A percentile compares a stretch with the other conserved stretches of the same genome.
Evolutionary conservation across 257 asterid species (phyloP).

Genomic region (Lycium ferocissimum): DNA sequence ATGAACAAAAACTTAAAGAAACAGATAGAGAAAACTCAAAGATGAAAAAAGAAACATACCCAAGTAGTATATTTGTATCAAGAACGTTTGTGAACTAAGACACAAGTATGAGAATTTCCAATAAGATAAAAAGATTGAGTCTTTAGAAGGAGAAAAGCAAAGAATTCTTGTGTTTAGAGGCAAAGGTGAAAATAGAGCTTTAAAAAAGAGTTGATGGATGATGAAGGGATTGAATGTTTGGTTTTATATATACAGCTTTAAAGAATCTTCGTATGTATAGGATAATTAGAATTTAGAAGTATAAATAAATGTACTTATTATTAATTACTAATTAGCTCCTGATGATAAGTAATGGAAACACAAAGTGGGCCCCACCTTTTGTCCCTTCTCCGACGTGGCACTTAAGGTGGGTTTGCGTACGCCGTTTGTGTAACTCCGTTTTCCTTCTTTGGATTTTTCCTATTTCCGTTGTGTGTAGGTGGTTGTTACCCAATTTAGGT

Average conservation of each 20-base stretch:
- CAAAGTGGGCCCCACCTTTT: not conserved
- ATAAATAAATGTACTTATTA: not conserved
- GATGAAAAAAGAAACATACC: constrained; percentile 21
- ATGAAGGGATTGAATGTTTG: not conserved
- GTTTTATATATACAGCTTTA: not conserved
- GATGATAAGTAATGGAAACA: not conserved
- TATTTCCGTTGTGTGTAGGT: not conserved
- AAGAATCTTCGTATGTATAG: constrained; percentile 3
- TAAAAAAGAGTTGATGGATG: not conserved
- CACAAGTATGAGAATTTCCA: not conserved
- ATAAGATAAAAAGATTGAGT: not conserved
- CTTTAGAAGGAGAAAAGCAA: constrained; percentile 23
- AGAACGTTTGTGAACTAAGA: constrained; percentile 18
- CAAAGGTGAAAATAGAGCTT: not conserved
- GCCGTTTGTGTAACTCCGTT: constrained; percentile 19
- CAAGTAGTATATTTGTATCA: constrained; percentile 14
- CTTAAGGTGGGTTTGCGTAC: not conserved
- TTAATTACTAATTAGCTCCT: not conserved
- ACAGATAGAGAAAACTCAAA: not conserved
- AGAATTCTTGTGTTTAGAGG: not conserved
- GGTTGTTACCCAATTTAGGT: not conserved
- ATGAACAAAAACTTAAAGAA: not conserved
- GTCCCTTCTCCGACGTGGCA: constrained; percentile 22
- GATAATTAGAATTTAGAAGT: not conserved
- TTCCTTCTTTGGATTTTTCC: not conserved